Percentiles rank a stretch among this genome's conserved stretches.
These are phyloP conservation scores for Endothia cerciana DNA, from an alignment of 2,329 filamentous ascomycete genomes.

Conservation along the genomic window DNA sequence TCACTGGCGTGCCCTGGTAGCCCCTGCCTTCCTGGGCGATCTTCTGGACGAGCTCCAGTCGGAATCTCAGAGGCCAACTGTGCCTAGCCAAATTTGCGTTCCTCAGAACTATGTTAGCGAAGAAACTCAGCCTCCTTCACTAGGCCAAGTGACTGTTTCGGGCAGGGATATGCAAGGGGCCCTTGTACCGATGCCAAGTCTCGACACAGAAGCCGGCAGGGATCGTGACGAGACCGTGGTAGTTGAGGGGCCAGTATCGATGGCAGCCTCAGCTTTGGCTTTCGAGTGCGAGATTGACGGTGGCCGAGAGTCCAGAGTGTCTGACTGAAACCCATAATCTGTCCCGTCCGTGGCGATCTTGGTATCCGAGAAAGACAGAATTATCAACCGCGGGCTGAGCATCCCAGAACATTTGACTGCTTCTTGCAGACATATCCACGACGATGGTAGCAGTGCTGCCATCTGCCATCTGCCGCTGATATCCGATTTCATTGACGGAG, in stretches of 20 bases:
- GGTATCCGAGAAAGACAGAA: not conserved
- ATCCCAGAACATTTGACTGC: not conserved
- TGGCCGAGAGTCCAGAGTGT: not conserved
- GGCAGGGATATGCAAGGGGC: not conserved
- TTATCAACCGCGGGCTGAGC: not conserved
- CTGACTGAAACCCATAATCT: not conserved
- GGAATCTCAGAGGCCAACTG: not conserved
- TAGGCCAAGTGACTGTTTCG: not conserved
- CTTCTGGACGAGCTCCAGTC: not conserved
- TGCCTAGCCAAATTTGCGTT: not conserved
- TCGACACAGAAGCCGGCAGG: not conserved
- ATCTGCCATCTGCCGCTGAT: not conserved
- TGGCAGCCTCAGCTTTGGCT: not conserved
- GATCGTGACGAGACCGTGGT: not conserved
- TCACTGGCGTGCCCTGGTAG: slow-evolving; percentile 5
- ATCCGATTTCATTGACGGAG: not conserved
- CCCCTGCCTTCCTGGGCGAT: not conserved
- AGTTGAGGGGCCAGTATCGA: not conserved
- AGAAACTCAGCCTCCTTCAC: not conserved
- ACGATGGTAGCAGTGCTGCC: not conserved
- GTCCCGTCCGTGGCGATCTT: not conserved
- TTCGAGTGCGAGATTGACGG: not conserved
- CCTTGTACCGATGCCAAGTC: not conserved
- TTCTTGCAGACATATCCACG: not conserved
- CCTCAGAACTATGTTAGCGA: not conserved